phyloP scores from a whole-genome alignment of 2,329 filamentous ascomycete species.

The Colletotrichum siamense region DNA sequence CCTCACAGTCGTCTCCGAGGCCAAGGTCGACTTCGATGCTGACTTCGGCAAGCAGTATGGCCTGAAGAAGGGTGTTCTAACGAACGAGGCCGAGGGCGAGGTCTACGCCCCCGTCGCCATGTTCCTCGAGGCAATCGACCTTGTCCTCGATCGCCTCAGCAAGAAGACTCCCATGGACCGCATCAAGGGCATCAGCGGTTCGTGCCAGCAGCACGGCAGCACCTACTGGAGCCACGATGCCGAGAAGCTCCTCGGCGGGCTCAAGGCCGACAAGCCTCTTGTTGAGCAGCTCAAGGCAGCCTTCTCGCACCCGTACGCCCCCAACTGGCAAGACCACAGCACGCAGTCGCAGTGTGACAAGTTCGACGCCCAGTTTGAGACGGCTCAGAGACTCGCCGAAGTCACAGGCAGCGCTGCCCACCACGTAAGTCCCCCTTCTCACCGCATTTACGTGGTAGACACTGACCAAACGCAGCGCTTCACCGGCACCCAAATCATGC shows the following conservation, averaged over 20 bases:
- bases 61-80: constrained; percentile 86
- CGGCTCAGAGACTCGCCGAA: constrained; percentile 71
- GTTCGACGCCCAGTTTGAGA: constrained; percentile 78
- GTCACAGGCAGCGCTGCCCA: constrained; percentile 92
- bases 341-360: constrained; percentile 90
- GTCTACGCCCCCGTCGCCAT: constrained; percentile 92
- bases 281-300: constrained; percentile 75
- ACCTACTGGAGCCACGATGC: constrained; percentile 87
- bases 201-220: constrained; percentile 97
- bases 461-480: constrained; percentile 68
- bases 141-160: constrained; percentile 77
- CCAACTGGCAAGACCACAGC: constrained; percentile 98
- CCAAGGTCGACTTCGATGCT: constrained; percentile 93
- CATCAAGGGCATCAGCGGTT: constrained; percentile 85
- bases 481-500: constrained; percentile 95
- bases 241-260: constrained; percentile 63
- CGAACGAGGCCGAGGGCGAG: constrained; percentile 82
- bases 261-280: constrained; percentile 68
- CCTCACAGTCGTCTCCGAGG: constrained; percentile 80
- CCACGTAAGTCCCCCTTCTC: constrained; percentile 67
- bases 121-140: constrained; percentile 92
- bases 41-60: constrained; percentile 77
- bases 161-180: constrained; percentile 69
- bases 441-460: neutral
- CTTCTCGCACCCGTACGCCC: constrained; percentile 85